These are phyloP conservation scores for Cutaneotrichosporon cutaneum DNA, from an alignment of 1,284 basidiomycete species.

Conservation along the genomic window DNA sequence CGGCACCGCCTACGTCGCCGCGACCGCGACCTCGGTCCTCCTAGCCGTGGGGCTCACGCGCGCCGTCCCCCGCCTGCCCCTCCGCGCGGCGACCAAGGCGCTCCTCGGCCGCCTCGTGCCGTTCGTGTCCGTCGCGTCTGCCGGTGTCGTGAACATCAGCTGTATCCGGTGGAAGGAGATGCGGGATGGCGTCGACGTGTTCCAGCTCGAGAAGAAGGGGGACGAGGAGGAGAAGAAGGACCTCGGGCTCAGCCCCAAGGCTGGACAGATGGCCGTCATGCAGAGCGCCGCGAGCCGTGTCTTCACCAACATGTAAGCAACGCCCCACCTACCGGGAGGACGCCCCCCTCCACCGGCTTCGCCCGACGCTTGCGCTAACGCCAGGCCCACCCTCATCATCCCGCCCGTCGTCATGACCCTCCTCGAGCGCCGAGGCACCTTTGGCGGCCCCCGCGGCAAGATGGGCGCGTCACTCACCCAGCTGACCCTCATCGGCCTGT, in stretches of 20 bases:
- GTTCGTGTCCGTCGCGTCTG: slow-evolving; percentile 57
- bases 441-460: slow-evolving; percentile 50
- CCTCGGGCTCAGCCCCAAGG: slow-evolving; percentile 55
- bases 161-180: slow-evolving; percentile 62
- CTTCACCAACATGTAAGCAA: slow-evolving; percentile 57
- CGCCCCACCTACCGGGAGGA: too few species aligned
- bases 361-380: neutral
- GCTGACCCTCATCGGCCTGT: slow-evolving; percentile 55
- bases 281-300: slow-evolving; percentile 58
- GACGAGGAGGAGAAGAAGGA: slow-evolving; percentile 44
- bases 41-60: slow-evolving; percentile 57
- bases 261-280: slow-evolving; percentile 56
- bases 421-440: slow-evolving; percentile 51
- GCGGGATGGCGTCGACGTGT: slow-evolving; percentile 57
- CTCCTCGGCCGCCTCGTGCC: slow-evolving; percentile 56
- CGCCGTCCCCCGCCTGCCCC: slow-evolving; percentile 53
- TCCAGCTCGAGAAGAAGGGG: slow-evolving; percentile 35
- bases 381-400: slow-evolving; percentile 57
- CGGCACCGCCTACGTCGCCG: slow-evolving; percentile 56
- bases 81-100: slow-evolving; percentile 42
- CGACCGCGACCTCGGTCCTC: slow-evolving; percentile 56
- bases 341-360: neutral
- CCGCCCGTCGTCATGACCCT: slow-evolving; percentile 56
- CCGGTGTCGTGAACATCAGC: slow-evolving; percentile 57
- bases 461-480: slow-evolving; percentile 44